Conservation (phyloP, 768 basidiomycete species). For the Tylopilus rubrobrunneus region DNA sequence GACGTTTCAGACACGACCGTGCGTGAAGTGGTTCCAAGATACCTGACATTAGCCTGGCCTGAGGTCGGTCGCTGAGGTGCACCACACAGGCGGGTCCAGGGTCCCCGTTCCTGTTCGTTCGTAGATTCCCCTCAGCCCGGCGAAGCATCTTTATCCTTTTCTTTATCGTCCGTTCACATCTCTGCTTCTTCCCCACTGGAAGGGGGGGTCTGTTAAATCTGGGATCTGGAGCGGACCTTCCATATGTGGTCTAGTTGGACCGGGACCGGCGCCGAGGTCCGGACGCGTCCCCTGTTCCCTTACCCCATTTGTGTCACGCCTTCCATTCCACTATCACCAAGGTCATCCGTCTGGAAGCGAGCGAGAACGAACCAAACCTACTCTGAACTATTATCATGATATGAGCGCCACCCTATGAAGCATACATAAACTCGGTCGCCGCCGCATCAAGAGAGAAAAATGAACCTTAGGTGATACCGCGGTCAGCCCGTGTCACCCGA, state of each 20-base stretch:
- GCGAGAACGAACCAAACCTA: not conserved
- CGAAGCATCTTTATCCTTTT: not conserved
- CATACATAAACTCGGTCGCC: not conserved
- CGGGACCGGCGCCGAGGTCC: not conserved
- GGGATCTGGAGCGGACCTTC: not conserved
- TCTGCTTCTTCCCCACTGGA: not conserved
- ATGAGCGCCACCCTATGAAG: not conserved
- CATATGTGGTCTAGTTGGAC: not conserved
- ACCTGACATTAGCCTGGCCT: not conserved
- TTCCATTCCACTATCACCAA: not conserved
- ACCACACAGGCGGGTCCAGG: not conserved
- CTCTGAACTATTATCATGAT: not conserved
- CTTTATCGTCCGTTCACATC: not conserved
- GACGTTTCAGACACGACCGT: not conserved
- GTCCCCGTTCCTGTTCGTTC: not conserved
- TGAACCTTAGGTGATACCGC: not conserved
- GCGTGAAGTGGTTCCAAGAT: not conserved
- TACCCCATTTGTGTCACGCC: not conserved
- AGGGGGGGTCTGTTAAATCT: not conserved
- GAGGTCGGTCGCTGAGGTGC: not conserved
- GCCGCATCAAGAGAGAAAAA: not conserved
- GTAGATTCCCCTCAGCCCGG: not conserved
- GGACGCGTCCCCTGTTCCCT: not conserved
- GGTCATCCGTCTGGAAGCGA: not conserved
- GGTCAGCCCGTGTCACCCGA: not conserved